Percentiles rank a stretch among this genome's conserved stretches.
phyloP scores from a whole-genome alignment of 495 filamentous ascomycete genomes.

The Penicillium angulare region DNA sequence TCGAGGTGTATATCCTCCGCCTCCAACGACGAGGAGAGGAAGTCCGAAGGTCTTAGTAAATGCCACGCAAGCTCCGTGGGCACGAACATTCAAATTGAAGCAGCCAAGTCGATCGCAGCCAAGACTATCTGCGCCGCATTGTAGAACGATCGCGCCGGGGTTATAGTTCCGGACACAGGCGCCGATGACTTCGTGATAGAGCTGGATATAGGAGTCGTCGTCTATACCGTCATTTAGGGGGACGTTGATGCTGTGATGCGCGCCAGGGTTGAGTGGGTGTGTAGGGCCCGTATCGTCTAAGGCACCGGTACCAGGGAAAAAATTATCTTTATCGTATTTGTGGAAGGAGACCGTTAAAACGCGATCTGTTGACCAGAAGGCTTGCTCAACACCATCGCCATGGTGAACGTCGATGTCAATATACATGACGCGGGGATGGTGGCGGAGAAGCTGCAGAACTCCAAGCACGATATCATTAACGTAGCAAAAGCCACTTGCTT shows the following conservation, averaged over 20 bases:
- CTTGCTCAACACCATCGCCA: constrained; percentile 95
- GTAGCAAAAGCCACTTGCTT: constrained; percentile 96
- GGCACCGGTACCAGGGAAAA: constrained; percentile 68
- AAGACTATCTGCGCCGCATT: constrained; percentile 94
- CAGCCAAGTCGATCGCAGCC: constrained; percentile 90
- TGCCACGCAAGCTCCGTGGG: constrained; percentile 86
- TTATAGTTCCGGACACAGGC: constrained; percentile 72
- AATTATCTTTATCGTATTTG: constrained; percentile 84
- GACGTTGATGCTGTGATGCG: constrained; percentile 65
- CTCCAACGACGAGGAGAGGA: constrained; percentile 86
- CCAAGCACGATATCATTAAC: constrained; percentile 98
- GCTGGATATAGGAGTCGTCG: constrained; percentile 80
- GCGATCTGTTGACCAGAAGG: constrained; percentile 93
- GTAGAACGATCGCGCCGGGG: constrained; percentile 86
- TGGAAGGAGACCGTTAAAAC: constrained; percentile 97
- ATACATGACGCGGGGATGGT: constrained; percentile 91
- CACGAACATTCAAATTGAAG: constrained; percentile 94
- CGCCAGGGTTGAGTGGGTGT: constrained; percentile 59
- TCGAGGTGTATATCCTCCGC: constrained; percentile 94
- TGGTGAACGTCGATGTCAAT: constrained; percentile 99
- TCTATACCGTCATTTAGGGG: constrained; percentile 80
- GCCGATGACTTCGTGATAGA: constrained; percentile 80
- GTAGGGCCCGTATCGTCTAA: constrained; percentile 58
- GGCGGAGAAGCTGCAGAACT: constrained; percentile 82
- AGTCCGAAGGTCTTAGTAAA: constrained; percentile 76